Base-by-base conservation (phyloP, 2,329 filamentous ascomycete species). In the Sporothrix sp. region DNA sequence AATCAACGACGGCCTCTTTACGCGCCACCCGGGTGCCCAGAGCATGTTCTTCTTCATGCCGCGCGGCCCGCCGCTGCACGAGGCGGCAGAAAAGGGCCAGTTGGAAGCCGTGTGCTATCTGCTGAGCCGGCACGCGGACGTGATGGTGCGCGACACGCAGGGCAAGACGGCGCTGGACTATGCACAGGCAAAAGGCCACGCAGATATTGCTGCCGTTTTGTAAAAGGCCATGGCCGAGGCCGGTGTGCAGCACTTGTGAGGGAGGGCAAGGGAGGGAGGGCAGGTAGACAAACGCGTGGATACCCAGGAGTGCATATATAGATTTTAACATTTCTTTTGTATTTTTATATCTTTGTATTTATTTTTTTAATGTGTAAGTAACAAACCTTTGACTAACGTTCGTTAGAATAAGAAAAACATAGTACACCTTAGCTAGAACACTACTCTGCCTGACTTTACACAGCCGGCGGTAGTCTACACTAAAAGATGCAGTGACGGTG, bases 161-260 rank as follows among this genome's bases (percentile, higher is more conserved):
- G 23, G 23, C 32, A 36, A 38, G 14, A 37, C 44, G 13, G 44
- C 44, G 33, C 23, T 36, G 13, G 18, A 36, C 20, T 47, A 47
- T 47, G 44, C 44, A 18, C 32, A 37, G 25, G 11, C 6, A n/a
- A 2, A 27, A 16, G 44, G 32, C 5, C 32, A 38, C 32, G 23
- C 33, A 11, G 33, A 47, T 5, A 28, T 47, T 25, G 23, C 10
- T 9, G 44, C 11, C 10, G 20, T 47, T 18, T 16, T 47, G 32
- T 33, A 38, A 38, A 28, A 27, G 21, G 44, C 33, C 32, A 47
- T 37, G 44, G 44, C 32, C 33, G 44, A 47, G 33, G 5, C 21
- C 23, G 18, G 14, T 5, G 44, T 38, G 21, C 44, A 47, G 23
- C 44, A 47, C 10, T 47, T 47, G 44, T 37, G 32, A 47, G 10